These are phyloP conservation scores for Yarrowia sp. DNA, from an alignment of 805 yeast species.

Conservation along the genomic window DNA sequence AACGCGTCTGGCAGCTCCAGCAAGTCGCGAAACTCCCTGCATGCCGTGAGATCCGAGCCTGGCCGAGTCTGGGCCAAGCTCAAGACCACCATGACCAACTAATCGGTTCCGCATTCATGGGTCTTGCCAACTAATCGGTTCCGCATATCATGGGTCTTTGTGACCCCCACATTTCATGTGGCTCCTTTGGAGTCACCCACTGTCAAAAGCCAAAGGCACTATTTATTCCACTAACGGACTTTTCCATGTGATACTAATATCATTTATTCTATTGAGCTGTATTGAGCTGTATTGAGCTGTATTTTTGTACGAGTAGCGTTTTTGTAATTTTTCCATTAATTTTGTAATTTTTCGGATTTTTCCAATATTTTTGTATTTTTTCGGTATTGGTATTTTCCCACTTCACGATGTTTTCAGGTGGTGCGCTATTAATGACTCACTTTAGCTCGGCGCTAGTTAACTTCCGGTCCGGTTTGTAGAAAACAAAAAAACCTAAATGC, in stretches of 20 bases:
- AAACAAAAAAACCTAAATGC: neutral
- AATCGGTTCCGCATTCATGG: too few relatives aligned
- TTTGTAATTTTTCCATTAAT: neutral
- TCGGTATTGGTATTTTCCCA: neutral
- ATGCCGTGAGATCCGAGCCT: constrained; percentile 20
- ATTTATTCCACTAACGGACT: neutral
- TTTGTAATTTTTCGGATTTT: neutral
- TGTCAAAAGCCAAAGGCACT: neutral
- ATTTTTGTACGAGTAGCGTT: too few relatives aligned
- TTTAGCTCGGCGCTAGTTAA: neutral
- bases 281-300: too few relatives aligned
- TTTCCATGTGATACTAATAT: neutral
- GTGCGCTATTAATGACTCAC: constrained; percentile 21
- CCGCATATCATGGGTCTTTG: neutral
- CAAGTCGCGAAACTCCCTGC: constrained; percentile 2
- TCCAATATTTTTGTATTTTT: neutral
- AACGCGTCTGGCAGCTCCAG: neutral
- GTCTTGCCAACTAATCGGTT: too few relatives aligned
- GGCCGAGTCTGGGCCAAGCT: constrained; percentile 27
- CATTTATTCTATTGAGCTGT: too few relatives aligned
- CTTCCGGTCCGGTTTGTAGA: neutral
- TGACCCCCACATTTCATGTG: neutral
- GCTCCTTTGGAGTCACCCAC: neutral
- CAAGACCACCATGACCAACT: constrained; percentile 29
- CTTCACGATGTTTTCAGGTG: neutral